A percentile compares a stretch with the other conserved stretches of the same genome.
phyloP scores from a whole-genome alignment of 2,329 filamentous ascomycete species.

The Colletotrichum navitas region DNA sequence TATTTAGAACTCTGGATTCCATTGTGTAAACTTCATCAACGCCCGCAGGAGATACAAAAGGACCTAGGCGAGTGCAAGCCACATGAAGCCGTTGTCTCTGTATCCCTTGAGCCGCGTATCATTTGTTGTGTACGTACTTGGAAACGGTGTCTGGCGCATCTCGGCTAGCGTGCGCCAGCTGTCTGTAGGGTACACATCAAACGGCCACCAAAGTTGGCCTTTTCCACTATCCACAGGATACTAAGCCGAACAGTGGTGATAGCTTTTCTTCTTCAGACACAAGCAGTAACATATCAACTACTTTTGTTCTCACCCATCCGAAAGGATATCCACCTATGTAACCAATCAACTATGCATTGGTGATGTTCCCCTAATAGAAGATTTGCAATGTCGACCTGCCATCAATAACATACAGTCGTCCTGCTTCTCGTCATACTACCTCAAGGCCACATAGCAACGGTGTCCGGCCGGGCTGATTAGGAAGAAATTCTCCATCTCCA shows the following conservation, averaged over 20 bases:
- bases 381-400: not conserved
- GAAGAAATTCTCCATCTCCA: constrained; percentile 52
- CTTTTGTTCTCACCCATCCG: too few relatives aligned
- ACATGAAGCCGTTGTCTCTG: not conserved
- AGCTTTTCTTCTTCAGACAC: too few relatives aligned
- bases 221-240: not conserved
- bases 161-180: not conserved
- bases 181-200: not conserved
- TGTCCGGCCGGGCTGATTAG: constrained; percentile 49
- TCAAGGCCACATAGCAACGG: constrained; percentile 47
- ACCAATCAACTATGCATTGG: not conserved
- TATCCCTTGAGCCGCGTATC: not conserved
- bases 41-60: not conserved
- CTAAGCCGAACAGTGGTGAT: not conserved
- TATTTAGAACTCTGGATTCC: not conserved
- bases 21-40: not conserved
- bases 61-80: too few relatives aligned
- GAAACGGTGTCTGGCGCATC: not conserved
- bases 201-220: not conserved
- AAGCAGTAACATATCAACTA: too few relatives aligned
- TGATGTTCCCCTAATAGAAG: not conserved
- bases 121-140: too few relatives aligned
- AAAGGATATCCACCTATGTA: too few relatives aligned
- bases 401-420: not conserved
- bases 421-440: too few relatives aligned